Percentiles rank a stretch among this genome's conserved stretches.
Conservation (phyloP, 2,329 filamentous ascomycete species). For the Aschersonia sp. region DNA sequence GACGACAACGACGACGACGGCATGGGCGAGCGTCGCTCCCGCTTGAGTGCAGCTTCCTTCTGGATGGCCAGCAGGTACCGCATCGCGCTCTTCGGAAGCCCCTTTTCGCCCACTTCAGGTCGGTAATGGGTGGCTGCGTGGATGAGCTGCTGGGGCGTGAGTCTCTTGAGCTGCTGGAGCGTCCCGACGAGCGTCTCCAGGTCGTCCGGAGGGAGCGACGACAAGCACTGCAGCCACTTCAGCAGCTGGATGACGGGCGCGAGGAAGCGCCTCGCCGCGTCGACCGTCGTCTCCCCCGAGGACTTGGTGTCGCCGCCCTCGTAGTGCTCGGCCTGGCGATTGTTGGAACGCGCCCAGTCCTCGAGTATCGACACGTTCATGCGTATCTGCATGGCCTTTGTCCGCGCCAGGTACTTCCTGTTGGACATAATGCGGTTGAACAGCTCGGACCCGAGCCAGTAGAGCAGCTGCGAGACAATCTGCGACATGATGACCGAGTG, state of each 20-base stretch:
- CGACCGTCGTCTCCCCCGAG: conserved; percentile 74
- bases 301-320: conserved; percentile 80
- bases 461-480: conserved; percentile 81
- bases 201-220: conserved; percentile 73
- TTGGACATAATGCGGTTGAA: conserved; percentile 98
- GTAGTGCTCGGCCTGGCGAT: conserved; percentile 86
- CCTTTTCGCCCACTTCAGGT: conserved; percentile 88
- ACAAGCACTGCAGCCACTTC: conserved; percentile 97
- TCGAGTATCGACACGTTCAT: conserved; percentile 96
- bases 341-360: conserved; percentile 91
- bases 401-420: conserved; percentile 82
- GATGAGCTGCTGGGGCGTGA: conserved; percentile 78
- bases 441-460: conserved; percentile 90
- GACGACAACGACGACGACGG: conserved; percentile 8
- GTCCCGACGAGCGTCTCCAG: conserved; percentile 79
- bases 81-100: conserved; percentile 72
- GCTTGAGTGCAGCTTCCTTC: conserved; percentile 51
- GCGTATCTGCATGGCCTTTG: conserved; percentile 98
- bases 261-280: conserved; percentile 70
- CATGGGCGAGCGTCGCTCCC: conserved; percentile 34
- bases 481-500: conserved; percentile 93
- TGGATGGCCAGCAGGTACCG: conserved; percentile 75
- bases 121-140: conserved; percentile 89
- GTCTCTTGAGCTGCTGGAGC: conserved; percentile 70
- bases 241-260: conserved; percentile 84